Percentiles rank a stretch among this genome's conserved stretches.
These are phyloP conservation scores for Leccinum imitatum DNA, from an alignment of 768 basidiomycete genomes.

Conservation along the genomic window DNA sequence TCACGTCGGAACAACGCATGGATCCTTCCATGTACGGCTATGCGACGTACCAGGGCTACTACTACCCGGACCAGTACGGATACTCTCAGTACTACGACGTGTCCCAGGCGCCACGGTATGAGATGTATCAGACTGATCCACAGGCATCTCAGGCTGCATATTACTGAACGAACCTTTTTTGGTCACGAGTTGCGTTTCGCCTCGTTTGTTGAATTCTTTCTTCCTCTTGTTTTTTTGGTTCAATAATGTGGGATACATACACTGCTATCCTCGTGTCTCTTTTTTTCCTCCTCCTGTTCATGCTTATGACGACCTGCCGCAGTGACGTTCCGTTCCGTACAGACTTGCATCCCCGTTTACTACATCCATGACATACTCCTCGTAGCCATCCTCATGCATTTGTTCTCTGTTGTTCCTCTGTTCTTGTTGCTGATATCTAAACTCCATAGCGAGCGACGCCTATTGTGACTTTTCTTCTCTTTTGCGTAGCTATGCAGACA, in stretches of 20 bases:
- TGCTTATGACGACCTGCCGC: constrained; percentile 13
- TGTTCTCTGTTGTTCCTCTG: constrained; percentile 9
- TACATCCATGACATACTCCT: constrained; percentile 25
- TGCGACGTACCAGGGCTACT: constrained; percentile 61
- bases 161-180: constrained; percentile 44
- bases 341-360: constrained; percentile 22
- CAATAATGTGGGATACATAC: constrained; percentile 19
- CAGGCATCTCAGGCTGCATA: constrained; percentile 53
- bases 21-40: constrained; percentile 51
- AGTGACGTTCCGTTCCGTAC: constrained; percentile 26
- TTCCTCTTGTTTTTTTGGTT: constrained; percentile 19
- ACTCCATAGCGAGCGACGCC: constrained; percentile 1
- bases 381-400: constrained; percentile 21
- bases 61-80: constrained; percentile 67
- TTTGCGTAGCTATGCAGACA: constrained; percentile 10
- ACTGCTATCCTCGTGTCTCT: constrained; percentile 17
- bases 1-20: constrained; percentile 28
- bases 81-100: constrained; percentile 70
- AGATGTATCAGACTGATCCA: constrained; percentile 59
- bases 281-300: background rate
- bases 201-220: constrained; percentile 13
- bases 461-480: constrained; percentile 7
- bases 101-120: constrained; percentile 64
- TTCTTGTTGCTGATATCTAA: constrained; percentile 15
- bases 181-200: constrained; percentile 8